Evolutionary conservation across 129 eudicot genomes (phyloP).

Genomic region (Mikania micrantha): DNA sequence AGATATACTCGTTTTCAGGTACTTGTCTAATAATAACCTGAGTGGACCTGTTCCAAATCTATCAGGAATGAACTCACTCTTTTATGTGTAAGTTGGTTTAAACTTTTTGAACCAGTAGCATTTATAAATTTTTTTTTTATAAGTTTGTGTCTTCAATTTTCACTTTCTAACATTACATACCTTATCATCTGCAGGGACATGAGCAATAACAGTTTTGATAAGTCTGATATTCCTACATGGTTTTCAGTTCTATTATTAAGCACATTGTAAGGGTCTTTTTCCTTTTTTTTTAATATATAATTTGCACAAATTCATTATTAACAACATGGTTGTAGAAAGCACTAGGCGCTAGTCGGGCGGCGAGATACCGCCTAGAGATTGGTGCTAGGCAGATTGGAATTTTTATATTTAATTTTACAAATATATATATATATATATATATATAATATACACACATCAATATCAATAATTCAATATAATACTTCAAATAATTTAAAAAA

Average conservation of each 20-base stretch:
- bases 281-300: conserved; percentile 16
- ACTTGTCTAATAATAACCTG: conserved; percentile 70
- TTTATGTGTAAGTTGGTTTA: conserved; percentile 60
- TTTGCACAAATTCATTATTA: too few species aligned
- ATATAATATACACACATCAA: too few species aligned
- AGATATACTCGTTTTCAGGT: conserved; percentile 33
- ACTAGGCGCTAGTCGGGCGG: too few species aligned
- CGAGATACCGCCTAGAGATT: too few species aligned
- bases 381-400: too few species aligned
- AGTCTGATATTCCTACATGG: conserved; percentile 64
- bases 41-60: conserved; percentile 69
- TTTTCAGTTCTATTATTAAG: conserved; percentile 59
- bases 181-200: conserved; percentile 72
- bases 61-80: conserved; percentile 51
- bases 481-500: too few species aligned
- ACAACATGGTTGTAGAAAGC: too few species aligned
- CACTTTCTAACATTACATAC: background rate
- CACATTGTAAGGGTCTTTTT: conserved; percentile 57
- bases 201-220: conserved; percentile 80
- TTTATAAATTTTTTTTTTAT: background rate
- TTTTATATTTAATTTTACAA: too few species aligned
- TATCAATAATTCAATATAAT: too few species aligned
- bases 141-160: background rate
- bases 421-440: too few species aligned
- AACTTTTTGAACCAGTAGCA: background rate